Percentiles rank a stretch among this genome's conserved stretches.
Conservation (phyloP, 179 eudicot species). For the Pouteria campechiana region DNA sequence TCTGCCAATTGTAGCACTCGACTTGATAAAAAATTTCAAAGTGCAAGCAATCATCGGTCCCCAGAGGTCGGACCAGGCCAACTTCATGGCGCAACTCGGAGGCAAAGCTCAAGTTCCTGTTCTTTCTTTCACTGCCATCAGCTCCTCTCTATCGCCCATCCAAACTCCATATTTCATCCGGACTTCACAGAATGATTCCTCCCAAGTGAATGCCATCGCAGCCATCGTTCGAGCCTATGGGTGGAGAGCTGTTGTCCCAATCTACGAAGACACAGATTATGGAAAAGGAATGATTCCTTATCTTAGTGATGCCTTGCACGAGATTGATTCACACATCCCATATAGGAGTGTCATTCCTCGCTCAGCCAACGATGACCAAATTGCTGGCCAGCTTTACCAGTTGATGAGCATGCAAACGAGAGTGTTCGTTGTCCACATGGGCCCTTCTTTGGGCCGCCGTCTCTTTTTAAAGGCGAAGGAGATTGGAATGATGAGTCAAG, state of each 20-base stretch:
- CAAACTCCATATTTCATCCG: slow-evolving; percentile 4
- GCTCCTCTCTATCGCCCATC: slow-evolving; percentile 3
- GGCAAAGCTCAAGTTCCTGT: slow-evolving; percentile 6
- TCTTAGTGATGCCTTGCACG: slow-evolving; percentile 4
- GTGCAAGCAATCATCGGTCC: slow-evolving; percentile 9
- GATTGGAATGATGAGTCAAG: slow-evolving; percentile 11
- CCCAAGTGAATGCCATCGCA: slow-evolving; percentile 3
- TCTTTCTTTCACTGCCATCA: slow-evolving; percentile 11
- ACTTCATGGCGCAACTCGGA: slow-evolving; percentile 2
- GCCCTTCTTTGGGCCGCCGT: slow-evolving; percentile 3
- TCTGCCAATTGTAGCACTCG: slow-evolving; percentile 2
- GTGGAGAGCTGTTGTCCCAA: slow-evolving; percentile 6
- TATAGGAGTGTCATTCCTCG: slow-evolving; percentile 1
- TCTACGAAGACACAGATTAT: slow-evolving; percentile 5
- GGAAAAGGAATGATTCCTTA: slow-evolving; percentile 4
- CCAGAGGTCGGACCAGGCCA: neutral
- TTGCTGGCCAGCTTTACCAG: slow-evolving; percentile 2
- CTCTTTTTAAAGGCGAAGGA: slow-evolving; percentile 5
- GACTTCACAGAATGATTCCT: neutral
- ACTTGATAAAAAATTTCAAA: slow-evolving; percentile 6
- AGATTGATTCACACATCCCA: neutral
- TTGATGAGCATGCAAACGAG: neutral
- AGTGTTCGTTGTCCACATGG: slow-evolving; percentile 3
- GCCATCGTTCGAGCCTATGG: slow-evolving; percentile 1
- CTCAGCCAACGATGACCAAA: slow-evolving; percentile 1